Evolutionary conservation across 78 protist species (phyloP).

Genomic region (Dictyostelium brefeldianum): DNA sequence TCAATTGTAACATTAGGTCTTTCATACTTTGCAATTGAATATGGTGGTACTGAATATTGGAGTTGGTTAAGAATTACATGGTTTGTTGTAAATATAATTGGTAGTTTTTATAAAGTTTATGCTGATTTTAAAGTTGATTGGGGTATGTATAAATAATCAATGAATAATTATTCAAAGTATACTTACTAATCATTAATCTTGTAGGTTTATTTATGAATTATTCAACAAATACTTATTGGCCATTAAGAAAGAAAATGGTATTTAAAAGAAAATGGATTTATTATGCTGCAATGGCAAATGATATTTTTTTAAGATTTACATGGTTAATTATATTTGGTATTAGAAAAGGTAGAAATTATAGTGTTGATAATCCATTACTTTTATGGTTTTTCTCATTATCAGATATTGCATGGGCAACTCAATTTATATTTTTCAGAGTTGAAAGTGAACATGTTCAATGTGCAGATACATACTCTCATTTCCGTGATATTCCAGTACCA

Average conservation of each 20-base stretch:
- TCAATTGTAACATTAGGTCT: constrained; percentile 25
- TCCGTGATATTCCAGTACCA: constrained; percentile 48
- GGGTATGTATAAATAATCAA: constrained; percentile 24
- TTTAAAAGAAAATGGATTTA: constrained; percentile 62
- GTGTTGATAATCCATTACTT: constrained; percentile 45
- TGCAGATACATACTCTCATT: constrained; percentile 36
- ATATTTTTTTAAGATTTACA: constrained; percentile 40
- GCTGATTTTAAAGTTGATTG: constrained; percentile 74
- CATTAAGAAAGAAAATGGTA: constrained; percentile 51
- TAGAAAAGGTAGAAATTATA: constrained; percentile 22
- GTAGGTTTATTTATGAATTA: constrained; percentile 17
- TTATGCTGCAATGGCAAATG: constrained; percentile 37
- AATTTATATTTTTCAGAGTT: constrained; percentile 66
- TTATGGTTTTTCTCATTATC: constrained; percentile 53
- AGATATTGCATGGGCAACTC: constrained; percentile 64
- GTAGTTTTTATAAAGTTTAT: constrained; percentile 47
- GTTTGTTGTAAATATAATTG: constrained; percentile 35
- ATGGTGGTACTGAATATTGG: constrained; percentile 17
- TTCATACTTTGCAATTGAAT: constrained; percentile 25
- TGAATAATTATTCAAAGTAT: not conserved
- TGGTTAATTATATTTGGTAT: constrained; percentile 67
- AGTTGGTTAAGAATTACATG: constrained; percentile 23
- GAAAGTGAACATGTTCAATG: constrained; percentile 61
- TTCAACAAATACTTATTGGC: constrained; percentile 31
- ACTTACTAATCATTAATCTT: too few species aligned